These are phyloP conservation scores for Crepidotus variabilis DNA, from an alignment of 768 basidiomycete genomes.

Conservation along the genomic window DNA sequence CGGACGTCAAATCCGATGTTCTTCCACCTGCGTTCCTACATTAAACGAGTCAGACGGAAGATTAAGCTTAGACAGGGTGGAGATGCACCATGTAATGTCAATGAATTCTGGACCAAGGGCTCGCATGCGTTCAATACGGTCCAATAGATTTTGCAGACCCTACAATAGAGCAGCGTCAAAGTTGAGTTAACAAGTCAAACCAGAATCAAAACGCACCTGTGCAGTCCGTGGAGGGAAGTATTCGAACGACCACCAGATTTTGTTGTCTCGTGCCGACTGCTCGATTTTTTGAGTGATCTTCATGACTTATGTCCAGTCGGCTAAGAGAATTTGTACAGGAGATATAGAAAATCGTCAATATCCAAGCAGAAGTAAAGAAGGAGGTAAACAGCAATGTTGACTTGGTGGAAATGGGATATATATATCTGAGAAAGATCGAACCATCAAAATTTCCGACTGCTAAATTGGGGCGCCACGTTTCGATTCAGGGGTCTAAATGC, in stretches of 20 bases:
- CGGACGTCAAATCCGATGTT: constrained; percentile 90
- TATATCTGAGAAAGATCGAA: constrained; percentile 21
- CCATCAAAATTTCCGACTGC: constrained; percentile 15
- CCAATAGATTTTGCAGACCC: constrained; percentile 93
- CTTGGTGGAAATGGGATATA: constrained; percentile 2
- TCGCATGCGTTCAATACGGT: constrained; percentile 98
- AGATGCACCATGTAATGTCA: constrained; percentile 89
- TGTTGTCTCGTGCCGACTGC: constrained; percentile 78
- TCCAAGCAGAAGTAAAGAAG: constrained; percentile 10
- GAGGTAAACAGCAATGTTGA: constrained; percentile 1
- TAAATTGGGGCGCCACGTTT: constrained; percentile 23
- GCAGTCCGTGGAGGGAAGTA: constrained; percentile 97
- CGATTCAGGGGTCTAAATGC: constrained; percentile 8
- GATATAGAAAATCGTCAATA: constrained; percentile 7
- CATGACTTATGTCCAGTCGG: constrained; percentile 46
- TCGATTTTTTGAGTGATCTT: constrained; percentile 94
- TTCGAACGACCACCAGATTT: constrained; percentile 98
- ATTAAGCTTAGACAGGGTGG: constrained; percentile 1
- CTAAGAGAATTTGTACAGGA: constrained; percentile 19
- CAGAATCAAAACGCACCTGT: constrained; percentile 51
- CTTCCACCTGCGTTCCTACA: constrained; percentile 93
- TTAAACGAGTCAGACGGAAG: neutral
- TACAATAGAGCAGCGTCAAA: constrained; percentile 24
- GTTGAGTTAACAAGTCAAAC: neutral
- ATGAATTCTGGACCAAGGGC: constrained; percentile 94